Evolutionary conservation across 139 green algal species (phyloP), one percentile per base, ranked within the genome.

Genomic region (Micractinium sp.): DNA sequence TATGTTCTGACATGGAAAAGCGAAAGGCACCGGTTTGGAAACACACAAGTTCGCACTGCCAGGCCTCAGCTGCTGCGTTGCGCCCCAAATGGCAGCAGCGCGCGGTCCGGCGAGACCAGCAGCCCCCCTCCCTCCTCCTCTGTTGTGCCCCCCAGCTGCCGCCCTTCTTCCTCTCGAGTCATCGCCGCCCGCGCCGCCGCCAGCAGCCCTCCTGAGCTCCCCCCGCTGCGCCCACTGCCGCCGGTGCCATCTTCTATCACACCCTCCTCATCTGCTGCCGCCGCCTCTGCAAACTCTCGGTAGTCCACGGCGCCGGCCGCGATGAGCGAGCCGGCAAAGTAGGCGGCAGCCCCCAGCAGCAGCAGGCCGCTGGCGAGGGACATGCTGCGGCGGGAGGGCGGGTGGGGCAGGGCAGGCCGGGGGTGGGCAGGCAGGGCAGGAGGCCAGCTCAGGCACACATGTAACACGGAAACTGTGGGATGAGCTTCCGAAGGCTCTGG

Each of bases 321-420:
- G 56, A 39, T 41, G 3, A 41, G 13, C 1, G 63, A 38, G 29
- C 60, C 86, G 31, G 63, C 60, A 33, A 35, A 33, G 38, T 86
- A 90, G 27, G 78, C 63, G 14, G 77, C 77, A 3, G 86, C 61
- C 13, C 86, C 78, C 29, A 67, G 14, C 77, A 90, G 77, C 56
- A 90, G 78, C 77, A 90, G 36, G 33, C 12, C 29, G 77, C 77
- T 90, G 61, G 56, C 63, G 12, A 90, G 38, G 15, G 77, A 86
- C 86, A 90, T 90, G 86, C 71, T 82, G 71, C 71, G 67, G 29
- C n/a, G 4, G 22, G 31, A 67, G 38, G 31, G 15, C 7, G 31
- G n/a, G 80, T 2, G 53, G 41, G 60, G 73, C 73, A 20, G 41
- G 35, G 16, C n/a, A 0, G 3, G 29, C 27, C 0, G 23, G 31